Evolutionary conservation across 2,329 filamentous ascomycete species (phyloP), one percentile per base, ranked within the genome.

Genomic region (Fusarium dimerum): DNA sequence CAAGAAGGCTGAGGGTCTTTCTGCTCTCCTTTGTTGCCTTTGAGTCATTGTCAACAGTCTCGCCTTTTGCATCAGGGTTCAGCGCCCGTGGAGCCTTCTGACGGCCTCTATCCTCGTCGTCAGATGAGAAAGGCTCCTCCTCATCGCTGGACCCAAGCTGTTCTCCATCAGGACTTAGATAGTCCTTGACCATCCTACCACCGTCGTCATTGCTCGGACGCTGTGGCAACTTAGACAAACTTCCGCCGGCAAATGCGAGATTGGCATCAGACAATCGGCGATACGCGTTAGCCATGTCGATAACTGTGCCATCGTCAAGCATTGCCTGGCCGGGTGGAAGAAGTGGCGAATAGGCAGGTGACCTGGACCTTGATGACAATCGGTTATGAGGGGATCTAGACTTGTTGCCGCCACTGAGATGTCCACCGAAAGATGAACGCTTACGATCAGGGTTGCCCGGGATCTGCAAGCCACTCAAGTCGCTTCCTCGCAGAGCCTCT

Each of bases 281-380:
- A 66, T 92, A 90, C 5, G 88, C 86, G 57, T 78, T 87, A 52
- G 80, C 83, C 70, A 89, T 82, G 65, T 92, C 87, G 47, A 91
- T 74, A 2, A 82, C 68, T 43, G 81, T 79, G 11, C 83, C 85
- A 48, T 84, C 83, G 40, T 84, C 80, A 4, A 88, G 76, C 42
- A 84, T 75, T 13, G 81, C 67, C 67, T 64, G 68, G 43, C 69
- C 69, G 2, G 69, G 55, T 57, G 57, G 68, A 58, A 69, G 54
- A 13, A 50, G 47, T 12, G 66, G 55, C 18, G 59, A 51, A 39
- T 66, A 62, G 26, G 72, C 66, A 40, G 68, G 68, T 42, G 64
- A 78, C 60, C 69, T 73, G 66, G 64, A 79, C 54, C 59, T 69
- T 57, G 58, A 75, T 53, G 41, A 60, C 60, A 79, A 68, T 42